Conservation (phyloP, 306 rosid species). For the Prunus campanulata region DNA sequence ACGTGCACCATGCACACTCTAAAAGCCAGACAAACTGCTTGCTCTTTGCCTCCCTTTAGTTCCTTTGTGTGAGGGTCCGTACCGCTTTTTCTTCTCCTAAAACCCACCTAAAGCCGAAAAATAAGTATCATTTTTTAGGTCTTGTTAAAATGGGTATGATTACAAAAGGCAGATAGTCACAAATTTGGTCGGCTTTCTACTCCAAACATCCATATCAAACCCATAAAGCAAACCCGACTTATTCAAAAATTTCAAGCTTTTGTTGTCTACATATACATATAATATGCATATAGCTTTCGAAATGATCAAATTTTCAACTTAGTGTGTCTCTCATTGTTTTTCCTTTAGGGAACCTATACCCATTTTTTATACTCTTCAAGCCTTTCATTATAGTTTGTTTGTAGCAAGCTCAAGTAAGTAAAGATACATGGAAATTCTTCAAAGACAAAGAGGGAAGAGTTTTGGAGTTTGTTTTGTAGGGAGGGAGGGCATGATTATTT, state of each 20-base stretch:
- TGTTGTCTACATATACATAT: neutral
- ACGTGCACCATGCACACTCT: slow-evolving; percentile 38
- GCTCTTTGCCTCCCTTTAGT: slow-evolving; percentile 20
- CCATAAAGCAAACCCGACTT: slow-evolving; percentile 8
- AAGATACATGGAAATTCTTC: neutral
- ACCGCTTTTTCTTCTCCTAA: neutral
- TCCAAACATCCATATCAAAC: slow-evolving; percentile 31
- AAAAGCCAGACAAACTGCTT: slow-evolving; percentile 17
- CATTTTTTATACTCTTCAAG: slow-evolving; percentile 14
- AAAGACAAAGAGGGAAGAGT: slow-evolving; percentile 2
- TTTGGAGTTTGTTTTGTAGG: neutral
- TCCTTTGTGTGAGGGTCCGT: neutral
- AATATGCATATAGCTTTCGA: slow-evolving; percentile 1
- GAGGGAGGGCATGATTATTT: slow-evolving; percentile 10
- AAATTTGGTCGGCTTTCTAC: slow-evolving; percentile 26
- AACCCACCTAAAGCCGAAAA: slow-evolving; percentile 19
- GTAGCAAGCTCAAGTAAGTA: too few relatives aligned
- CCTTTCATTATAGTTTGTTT: neutral
- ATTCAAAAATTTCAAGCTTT: slow-evolving; percentile 1
- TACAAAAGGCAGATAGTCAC: neutral
- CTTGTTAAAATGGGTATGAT: slow-evolving; percentile 12
- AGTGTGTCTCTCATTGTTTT: slow-evolving; percentile 26
- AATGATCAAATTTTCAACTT: slow-evolving; percentile 12
- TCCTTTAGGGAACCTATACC: slow-evolving; percentile 32
- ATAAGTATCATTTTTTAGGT: neutral